Evolutionary conservation across 805 yeast genomes (phyloP), one percentile per base, ranked within the genome.

Genomic region (Candida insectorum): DNA sequence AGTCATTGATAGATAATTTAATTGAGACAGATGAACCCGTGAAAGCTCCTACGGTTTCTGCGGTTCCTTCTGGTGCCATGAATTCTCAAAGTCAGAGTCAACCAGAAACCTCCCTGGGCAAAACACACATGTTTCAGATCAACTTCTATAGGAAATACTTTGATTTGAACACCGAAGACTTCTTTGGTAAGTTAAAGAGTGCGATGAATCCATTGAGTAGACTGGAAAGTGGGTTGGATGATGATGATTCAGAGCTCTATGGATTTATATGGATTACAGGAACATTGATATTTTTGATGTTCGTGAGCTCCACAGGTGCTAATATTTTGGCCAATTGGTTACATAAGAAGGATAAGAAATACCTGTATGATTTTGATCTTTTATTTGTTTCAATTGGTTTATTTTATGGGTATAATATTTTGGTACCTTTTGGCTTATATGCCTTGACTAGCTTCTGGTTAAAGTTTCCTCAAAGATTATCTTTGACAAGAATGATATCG

Each of bases 211-310:
- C 89, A 12, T 44, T 70, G 8, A 36, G 40, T 19, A 36, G 35
- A 29, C 16, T 37, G 5, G 34, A 34, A 5, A 25, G 34, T 4
- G 37, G 25, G 49, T 58, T 44, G 7, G 31, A 31, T 6, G 65
- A 56, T 21, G 65, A 66, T 28, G 68, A 68, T 24, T 52, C 60
- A 1, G 97, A 89, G 49, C 60, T 89, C 33, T 91, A 87, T 55
- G 96, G 96, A 0, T 83, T 94, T 6, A 65, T 87, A 13, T 89
- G 97, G 97, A 79, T 89, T 27, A 84, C 91, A 9, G 87, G 88
- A 0, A 82, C 95, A 0, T 75, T 86, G 31, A 77, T 85, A 1
- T 76, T 85, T 43, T 63, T 81, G 20, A 67, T 85, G 54, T 88
- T 88, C 59, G 79, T 87, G 37, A 73, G 88, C 28, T 75, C 83